Percentiles rank a stretch among this genome's conserved stretches.
Conservation (phyloP, 768 basidiomycete genomes). For the Auriscalpium vulgare region DNA sequence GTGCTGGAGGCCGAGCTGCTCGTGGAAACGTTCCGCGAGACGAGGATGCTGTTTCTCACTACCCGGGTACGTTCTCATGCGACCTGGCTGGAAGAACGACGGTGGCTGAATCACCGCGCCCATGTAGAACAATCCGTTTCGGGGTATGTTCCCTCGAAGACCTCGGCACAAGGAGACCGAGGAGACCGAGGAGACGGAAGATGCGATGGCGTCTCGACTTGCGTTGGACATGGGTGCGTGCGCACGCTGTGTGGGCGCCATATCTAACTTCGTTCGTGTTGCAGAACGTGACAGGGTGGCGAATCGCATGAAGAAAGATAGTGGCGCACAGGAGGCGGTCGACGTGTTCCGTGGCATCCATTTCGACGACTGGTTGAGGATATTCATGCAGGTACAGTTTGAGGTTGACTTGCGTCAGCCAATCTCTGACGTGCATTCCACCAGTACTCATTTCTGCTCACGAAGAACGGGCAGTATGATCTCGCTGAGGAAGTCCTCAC, state of each 20-base stretch:
- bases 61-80: conserved; percentile 46
- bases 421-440: not conserved
- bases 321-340: conserved; percentile 35
- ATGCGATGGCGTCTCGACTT: conserved; percentile 67
- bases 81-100: not conserved
- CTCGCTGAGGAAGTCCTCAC: conserved; percentile 68
- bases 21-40: conserved; percentile 85
- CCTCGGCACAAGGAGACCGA: conserved; percentile 35
- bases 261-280: not conserved
- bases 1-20: conserved; percentile 77
- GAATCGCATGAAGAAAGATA: conserved; percentile 38
- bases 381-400: conserved; percentile 73
- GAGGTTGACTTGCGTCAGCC: not conserved
- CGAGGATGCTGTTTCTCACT: conserved; percentile 73
- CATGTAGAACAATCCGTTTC: conserved; percentile 43
- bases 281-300: conserved; percentile 51
- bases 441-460: conserved; percentile 71
- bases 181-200: conserved; percentile 57
- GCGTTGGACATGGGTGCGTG: conserved; percentile 63
- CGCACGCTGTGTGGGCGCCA: not conserved
- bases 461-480: conserved; percentile 53
- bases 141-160: conserved; percentile 59
- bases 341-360: conserved; percentile 73
- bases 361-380: conserved; percentile 77
- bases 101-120: too few species aligned